phyloP scores from a whole-genome alignment of 257 asterid genomes.

The Fraxinus anomala region DNA sequence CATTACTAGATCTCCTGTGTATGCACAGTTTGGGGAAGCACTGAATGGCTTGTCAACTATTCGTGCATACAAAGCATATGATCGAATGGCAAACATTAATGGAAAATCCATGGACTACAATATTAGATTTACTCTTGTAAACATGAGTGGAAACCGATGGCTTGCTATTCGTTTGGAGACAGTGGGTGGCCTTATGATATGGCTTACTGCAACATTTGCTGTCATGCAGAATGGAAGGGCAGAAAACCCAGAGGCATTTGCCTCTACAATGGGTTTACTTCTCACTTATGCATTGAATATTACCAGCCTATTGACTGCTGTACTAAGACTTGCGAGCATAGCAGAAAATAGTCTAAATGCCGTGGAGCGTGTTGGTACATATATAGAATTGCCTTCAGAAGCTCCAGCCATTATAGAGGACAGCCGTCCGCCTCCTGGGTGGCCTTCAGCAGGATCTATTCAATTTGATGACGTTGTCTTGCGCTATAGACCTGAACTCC shows the following conservation, averaged over 20 bases:
- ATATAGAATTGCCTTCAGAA: slow-evolving; percentile 84
- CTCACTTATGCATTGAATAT: slow-evolving; percentile 87
- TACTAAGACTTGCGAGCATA: slow-evolving; percentile 84
- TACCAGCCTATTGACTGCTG: slow-evolving; percentile 75
- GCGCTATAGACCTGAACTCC: slow-evolving; percentile 94
- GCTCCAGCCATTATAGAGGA: slow-evolving; percentile 64
- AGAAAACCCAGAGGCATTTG: slow-evolving; percentile 80
- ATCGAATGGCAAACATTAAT: slow-evolving; percentile 81
- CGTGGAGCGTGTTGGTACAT: slow-evolving; percentile 90
- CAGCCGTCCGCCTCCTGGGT: slow-evolving; percentile 92
- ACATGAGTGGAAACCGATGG: slow-evolving; percentile 96
- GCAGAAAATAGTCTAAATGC: slow-evolving; percentile 94
- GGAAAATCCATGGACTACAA: slow-evolving; percentile 94
- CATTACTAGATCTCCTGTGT: slow-evolving; percentile 87
- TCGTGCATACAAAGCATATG: slow-evolving; percentile 96
- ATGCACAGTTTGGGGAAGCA: slow-evolving; percentile 98
- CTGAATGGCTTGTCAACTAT: slow-evolving; percentile 83
- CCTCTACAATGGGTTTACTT: slow-evolving; percentile 97
- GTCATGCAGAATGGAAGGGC: slow-evolving; percentile 91
- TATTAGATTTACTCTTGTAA: slow-evolving; percentile 80
- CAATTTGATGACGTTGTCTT: slow-evolving; percentile 75
- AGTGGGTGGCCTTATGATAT: slow-evolving; percentile 92
- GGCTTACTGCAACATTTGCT: slow-evolving; percentile 97
- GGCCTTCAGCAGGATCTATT: slow-evolving; percentile 92
- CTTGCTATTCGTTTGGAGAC: slow-evolving; percentile 89